A percentile compares a stretch with the other conserved stretches of the same genome.
phyloP scores from a whole-genome alignment of 768 basidiomycete species.

The Russula sp. region DNA sequence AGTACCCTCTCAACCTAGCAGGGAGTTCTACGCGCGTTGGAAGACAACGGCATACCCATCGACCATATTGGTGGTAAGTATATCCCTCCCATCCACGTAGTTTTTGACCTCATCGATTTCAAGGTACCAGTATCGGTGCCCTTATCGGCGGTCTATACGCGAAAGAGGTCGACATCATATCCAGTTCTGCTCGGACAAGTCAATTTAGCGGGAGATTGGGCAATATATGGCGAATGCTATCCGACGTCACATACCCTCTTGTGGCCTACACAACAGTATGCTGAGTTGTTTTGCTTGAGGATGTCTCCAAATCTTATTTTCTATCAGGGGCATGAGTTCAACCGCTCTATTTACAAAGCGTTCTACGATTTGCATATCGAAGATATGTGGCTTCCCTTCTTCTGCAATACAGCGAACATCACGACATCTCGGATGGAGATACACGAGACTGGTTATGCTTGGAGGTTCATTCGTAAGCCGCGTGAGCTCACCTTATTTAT shows the following conservation, averaged over 20 bases:
- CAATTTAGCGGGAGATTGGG: conserved; percentile 91
- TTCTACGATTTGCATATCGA: conserved; percentile 94
- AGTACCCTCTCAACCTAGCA: conserved; percentile 35
- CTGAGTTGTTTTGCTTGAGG: conserved; percentile 13
- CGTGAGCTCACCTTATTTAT: not conserved
- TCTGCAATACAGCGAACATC: conserved; percentile 98
- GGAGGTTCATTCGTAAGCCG: conserved; percentile 80
- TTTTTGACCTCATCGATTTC: conserved; percentile 19
- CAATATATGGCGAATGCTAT: conserved; percentile 90
- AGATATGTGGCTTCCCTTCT: conserved; percentile 99
- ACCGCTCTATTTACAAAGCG: conserved; percentile 91
- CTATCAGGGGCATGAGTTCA: conserved; percentile 85
- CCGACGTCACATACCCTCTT: conserved; percentile 89
- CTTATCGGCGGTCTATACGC: conserved; percentile 95
- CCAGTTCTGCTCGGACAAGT: conserved; percentile 80
- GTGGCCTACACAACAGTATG: conserved; percentile 86
- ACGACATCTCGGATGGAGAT: conserved; percentile 95
- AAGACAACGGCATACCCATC: conserved; percentile 89
- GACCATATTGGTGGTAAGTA: conserved; percentile 81
- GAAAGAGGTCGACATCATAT: conserved; percentile 86
- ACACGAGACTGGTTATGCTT: conserved; percentile 98
- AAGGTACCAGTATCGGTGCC: conserved; percentile 85
- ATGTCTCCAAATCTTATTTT: conserved; percentile 5
- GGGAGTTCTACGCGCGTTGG: conserved; percentile 91
- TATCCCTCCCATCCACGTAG: not conserved